Conservation (phyloP, 2,329 filamentous ascomycete species). For the Talaromyces sp. region DNA sequence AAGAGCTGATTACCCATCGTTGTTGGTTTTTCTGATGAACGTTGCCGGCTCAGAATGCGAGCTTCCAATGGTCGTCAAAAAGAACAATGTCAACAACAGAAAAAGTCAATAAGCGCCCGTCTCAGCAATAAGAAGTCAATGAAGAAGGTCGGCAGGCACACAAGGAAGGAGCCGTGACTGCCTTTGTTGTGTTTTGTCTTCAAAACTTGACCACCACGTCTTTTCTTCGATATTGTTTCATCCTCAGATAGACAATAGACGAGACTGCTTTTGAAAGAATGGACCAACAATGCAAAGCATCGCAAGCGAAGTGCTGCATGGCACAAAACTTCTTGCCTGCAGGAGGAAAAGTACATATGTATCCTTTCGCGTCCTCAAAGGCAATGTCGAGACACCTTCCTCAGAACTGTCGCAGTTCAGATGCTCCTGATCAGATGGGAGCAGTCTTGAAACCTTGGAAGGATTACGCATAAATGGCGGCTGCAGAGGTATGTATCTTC, state of each 20-base stretch:
- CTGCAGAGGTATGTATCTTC: not conserved
- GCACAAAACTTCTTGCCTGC: not conserved
- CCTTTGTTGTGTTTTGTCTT: not conserved
- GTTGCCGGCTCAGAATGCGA: no score
- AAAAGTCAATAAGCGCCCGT: not conserved
- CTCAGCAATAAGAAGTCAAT: not conserved
- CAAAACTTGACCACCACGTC: not conserved
- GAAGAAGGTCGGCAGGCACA: not conserved
- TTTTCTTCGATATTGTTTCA: not conserved
- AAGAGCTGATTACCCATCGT: not conserved
- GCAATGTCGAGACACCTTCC: not conserved
- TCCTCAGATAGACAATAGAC: not conserved
- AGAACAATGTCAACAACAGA: no score
- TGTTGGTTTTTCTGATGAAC: not conserved
- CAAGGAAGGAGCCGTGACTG: not conserved
- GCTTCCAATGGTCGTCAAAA: no score
- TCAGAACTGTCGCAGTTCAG: not conserved
- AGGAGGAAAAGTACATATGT: constrained; percentile 8
- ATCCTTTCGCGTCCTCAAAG: constrained; percentile 9
- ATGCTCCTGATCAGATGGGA: not conserved
- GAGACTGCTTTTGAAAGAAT: not conserved
- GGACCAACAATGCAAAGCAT: not conserved
- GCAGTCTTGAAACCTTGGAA: not conserved
- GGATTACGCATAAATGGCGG: not conserved
- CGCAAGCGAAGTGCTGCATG: not conserved